Conservation (phyloP, 2,329 filamentous ascomycete species). For the Allantophomopsis cytisporea region DNA sequence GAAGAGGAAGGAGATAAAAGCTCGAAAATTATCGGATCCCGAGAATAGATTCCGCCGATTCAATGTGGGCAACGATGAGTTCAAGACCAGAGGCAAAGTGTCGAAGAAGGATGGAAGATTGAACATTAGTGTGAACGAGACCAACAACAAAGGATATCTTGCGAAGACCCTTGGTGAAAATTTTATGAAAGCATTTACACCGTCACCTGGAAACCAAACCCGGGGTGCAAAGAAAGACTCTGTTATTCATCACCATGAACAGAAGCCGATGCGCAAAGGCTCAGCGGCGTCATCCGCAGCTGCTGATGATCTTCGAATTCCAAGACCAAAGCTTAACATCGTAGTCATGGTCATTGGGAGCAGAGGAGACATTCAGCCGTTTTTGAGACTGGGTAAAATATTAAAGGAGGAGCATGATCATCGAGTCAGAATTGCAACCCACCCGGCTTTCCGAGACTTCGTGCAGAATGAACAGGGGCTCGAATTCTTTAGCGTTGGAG, state of each 20-base stretch:
- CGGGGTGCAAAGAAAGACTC: constrained; percentile 13
- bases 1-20: constrained; percentile 1
- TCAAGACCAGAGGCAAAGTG: constrained; percentile 49
- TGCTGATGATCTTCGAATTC: constrained; percentile 7
- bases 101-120: constrained; percentile 57
- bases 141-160: constrained; percentile 54
- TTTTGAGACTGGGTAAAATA: constrained; percentile 60
- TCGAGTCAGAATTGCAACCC: constrained; percentile 65
- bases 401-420: constrained; percentile 60
- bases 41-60: constrained; percentile 33
- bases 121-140: constrained; percentile 60
- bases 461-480: constrained; percentile 58
- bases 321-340: constrained; percentile 43
- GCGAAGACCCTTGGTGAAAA: constrained; percentile 59
- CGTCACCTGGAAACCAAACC: not conserved
- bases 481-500: constrained; percentile 68
- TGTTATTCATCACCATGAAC: no score
- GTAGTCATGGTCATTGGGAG: constrained; percentile 77
- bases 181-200: constrained; percentile 38
- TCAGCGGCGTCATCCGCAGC: constrained; percentile 6
- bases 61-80: constrained; percentile 48
- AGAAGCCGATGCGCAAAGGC: constrained; percentile 9
- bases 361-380: constrained; percentile 70
- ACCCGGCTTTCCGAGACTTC: constrained; percentile 65
- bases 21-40: not conserved